phyloP scores from a whole-genome alignment of 2,329 filamentous ascomycete species.

The Neoarthrinium moseri region DNA sequence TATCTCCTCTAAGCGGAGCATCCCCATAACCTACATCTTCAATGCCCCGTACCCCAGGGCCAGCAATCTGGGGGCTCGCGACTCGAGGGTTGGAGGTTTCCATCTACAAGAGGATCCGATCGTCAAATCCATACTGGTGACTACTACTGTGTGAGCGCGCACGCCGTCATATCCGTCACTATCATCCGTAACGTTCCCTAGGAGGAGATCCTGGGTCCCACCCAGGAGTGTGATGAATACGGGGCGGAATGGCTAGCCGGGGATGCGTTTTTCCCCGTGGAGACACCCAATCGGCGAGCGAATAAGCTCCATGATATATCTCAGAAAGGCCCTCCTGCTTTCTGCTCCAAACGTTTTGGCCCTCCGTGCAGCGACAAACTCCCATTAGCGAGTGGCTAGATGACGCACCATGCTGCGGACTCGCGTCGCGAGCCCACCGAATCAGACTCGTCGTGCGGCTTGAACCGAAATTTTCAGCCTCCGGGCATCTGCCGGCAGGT shows the following conservation, averaged over 20 bases:
- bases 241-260: conserved; percentile 5
- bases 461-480: neutral
- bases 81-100: neutral
- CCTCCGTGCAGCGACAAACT: neutral
- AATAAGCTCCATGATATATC: conserved; percentile 1
- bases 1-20: conserved; percentile 4
- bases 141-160: neutral
- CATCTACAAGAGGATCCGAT: neutral
- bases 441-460: too few relatives aligned
- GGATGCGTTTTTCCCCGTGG: conserved; percentile 9
- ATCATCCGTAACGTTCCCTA: neutral
- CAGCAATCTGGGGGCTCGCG: conserved; percentile 6
- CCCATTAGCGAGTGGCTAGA: neutral
- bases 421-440: too few relatives aligned
- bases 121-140: neutral
- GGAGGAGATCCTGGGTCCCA: neutral
- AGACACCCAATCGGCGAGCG: neutral
- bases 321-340: neutral
- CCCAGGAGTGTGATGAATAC: too few relatives aligned
- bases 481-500: neutral
- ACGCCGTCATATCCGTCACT: conserved; percentile 1
- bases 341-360: neutral
- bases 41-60: conserved; percentile 4
- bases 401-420: too few relatives aligned
- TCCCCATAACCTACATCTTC: conserved; percentile 5